Base-by-base conservation (phyloP, 1,284 basidiomycete genomes). In the Cystobasidium slooffiae region DNA sequence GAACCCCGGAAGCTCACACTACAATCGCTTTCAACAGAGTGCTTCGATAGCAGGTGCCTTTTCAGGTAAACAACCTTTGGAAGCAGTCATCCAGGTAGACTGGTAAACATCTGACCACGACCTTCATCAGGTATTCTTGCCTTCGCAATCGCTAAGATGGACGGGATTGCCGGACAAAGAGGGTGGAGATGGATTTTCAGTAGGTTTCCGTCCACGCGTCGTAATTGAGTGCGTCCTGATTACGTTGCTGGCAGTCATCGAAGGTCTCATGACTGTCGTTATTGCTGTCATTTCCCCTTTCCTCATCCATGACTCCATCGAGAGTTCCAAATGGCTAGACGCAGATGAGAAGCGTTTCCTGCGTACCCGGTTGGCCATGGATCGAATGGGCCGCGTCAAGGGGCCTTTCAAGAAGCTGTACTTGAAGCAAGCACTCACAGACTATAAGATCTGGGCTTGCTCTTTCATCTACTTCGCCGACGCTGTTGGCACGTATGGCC, bases 21-120 rank as follows among this genome's bases (percentile, higher is more conserved):
- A 1, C 10, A 3, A 39, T 6, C 16, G n/a, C 24, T n/a, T 44
- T 63, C 14, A n/a, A 7, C 64, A 82, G 44, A 82, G 83, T 14
- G 83, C 83, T 12, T 82, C 82, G 5, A 75, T 84, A 8, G 81
- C 81, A 8, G 84, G 84, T 41, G 83, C 83, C 4, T 82, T 84
- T 78, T 81, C 80, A 14, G 56, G 56, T 59, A n/a, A 59, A 31
- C 4, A 6, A n/a, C n/a, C 1, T 9, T 18, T 6, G 43, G n/a
- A n/a, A 12, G 9, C 9, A 12, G 24, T 56, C 53, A 12, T 22
- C 10, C 6, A 10, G n/a, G 1, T 18, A 12, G 10, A 1, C 5
- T 56, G 24, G 22, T 5, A 22, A n/a, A 37, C 14, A 10, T 56
- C 9, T 31, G 24, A 56, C 2, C 24, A 56, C 31, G 39, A 10